These are phyloP conservation scores for Alloteropsis semialata DNA, from an alignment of 176 grass and related monocot species.

Conservation along the genomic window DNA sequence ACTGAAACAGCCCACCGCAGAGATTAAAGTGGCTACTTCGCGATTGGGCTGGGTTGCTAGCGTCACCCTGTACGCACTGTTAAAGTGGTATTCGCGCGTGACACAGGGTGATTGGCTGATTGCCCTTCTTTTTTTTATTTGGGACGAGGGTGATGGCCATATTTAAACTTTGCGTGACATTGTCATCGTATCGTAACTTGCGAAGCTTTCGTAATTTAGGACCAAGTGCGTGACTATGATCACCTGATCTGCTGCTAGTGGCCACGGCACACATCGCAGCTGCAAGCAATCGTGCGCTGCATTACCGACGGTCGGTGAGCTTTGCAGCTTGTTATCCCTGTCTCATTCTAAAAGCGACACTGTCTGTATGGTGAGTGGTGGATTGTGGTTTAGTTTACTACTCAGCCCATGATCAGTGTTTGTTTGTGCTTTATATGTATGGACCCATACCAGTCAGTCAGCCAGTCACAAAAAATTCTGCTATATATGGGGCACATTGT, in stretches of 20 bases:
- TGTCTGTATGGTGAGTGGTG: background rate
- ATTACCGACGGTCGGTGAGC: background rate
- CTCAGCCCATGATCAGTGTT: background rate
- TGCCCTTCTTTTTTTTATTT: too few species aligned
- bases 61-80: too few species aligned
- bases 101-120: too few species aligned
- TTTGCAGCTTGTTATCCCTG: background rate
- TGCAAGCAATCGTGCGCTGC: background rate
- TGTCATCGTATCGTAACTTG: too few species aligned
- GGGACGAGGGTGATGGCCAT: too few species aligned
- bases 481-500: background rate
- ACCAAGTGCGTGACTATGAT: background rate
- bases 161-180: too few species aligned
- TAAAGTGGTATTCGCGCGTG: too few species aligned
- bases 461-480: background rate
- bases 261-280: background rate
- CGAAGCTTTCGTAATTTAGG: background rate
- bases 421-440: too few species aligned
- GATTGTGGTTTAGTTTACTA: background rate
- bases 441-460: background rate
- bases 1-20: too few species aligned
- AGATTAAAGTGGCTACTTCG: too few species aligned
- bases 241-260: background rate
- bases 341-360: background rate
- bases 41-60: too few species aligned